Base-by-base conservation (phyloP, 805 yeast genomes). In the Nakazawaea holstii region DNA sequence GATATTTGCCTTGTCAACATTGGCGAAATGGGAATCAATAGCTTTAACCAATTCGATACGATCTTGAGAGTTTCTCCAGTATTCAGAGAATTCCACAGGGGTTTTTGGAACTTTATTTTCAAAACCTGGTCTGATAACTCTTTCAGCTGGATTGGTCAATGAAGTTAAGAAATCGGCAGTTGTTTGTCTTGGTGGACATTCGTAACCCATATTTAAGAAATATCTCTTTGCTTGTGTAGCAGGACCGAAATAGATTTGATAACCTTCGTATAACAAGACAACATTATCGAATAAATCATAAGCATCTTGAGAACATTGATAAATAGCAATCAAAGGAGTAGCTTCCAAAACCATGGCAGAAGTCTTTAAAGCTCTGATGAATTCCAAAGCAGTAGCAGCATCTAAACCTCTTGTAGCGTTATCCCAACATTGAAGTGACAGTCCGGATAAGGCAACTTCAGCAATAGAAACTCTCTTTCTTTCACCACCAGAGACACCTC, bases 321-420 rank as follows among this genome's bases (percentile, higher is more conserved):
- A 68, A 52, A 76, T 76, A 42, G 81, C 80, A 59, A 76, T 72
- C 50, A 76, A 64, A 1, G 80, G 77, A 8, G 80, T 75, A 17
- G 72, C 67, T 20, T 73, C 73, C 52, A 69, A 54, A n/a, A 76
- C 55, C 29, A 66, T 56, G 13, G 85, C 80, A 3, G 80, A 70
- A 1, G 79, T 68, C 59, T 76, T 79, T 54, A 82, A 68, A 24
- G 82, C 80, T 53, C 74, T 67, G 50, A 78, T 71, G 55, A 82
- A 81, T 58, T 80, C 85, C 57, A 79, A 67, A 30, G 87, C 87
- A 41, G 86, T 80, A 27, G 87, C 85, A 8, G 87, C 69, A 66
- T 82, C 87, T 55, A 82, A 73, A 61, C 87, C 87, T 69, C 87
- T 77, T 20, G 87, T 82, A 11, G 85, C 76, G 58, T 82, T 82